Evolutionary conservation across 2,329 filamentous ascomycete species (phyloP).

Genomic region (Diaporthe humulicola): DNA sequence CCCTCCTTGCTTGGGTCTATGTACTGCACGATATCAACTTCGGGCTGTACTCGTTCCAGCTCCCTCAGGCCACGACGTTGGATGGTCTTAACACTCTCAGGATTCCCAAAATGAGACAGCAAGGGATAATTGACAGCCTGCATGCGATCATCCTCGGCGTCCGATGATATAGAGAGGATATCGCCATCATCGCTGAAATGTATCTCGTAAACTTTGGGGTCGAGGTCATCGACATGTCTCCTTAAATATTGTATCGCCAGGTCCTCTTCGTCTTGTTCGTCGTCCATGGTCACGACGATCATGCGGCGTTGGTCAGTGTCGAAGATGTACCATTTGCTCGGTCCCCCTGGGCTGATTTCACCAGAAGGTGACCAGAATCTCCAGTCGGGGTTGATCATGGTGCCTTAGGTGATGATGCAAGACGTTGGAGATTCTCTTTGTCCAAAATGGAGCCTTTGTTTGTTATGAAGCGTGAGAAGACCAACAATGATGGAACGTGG

Average conservation of each 20-base stretch:
- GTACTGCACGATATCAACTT: neutral
- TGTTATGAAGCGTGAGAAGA: neutral
- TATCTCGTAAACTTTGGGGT: neutral
- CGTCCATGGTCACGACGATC: neutral
- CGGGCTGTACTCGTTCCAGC: neutral
- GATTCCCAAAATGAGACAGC: neutral
- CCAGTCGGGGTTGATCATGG: neutral
- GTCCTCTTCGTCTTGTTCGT: neutral
- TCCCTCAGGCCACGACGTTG: neutral
- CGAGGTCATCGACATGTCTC: neutral
- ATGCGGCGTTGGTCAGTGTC: neutral
- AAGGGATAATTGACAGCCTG: neutral
- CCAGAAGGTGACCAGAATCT: neutral
- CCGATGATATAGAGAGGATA: neutral
- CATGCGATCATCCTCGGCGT: neutral
- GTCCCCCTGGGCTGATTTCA: neutral
- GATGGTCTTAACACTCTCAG: neutral
- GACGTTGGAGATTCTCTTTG: neutral
- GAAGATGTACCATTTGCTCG: neutral
- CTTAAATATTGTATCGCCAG: neutral
- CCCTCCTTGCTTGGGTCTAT: neutral
- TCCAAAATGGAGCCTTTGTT: neutral
- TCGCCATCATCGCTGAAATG: neutral
- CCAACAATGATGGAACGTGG: no score
- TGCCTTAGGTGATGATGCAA: neutral